Evolutionary conservation across 1,284 basidiomycete genomes (phyloP), one percentile per base, ranked within the genome.

Genomic region (Malassezia furfur): DNA sequence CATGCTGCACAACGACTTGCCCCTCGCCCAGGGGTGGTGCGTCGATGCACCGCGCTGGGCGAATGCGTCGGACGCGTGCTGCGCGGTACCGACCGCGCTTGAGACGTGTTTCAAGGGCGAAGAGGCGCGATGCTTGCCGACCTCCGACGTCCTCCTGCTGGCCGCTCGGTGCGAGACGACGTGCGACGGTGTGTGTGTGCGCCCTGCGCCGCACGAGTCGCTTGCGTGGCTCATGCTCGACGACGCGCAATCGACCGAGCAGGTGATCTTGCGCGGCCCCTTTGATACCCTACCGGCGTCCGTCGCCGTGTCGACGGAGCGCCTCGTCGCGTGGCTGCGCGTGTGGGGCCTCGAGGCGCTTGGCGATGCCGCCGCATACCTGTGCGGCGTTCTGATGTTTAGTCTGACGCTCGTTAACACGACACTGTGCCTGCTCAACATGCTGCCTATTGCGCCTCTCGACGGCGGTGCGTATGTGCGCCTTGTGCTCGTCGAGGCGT

Each of bases 361-460:
- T 22, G 19, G 12, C 30, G 11, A 22, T 17, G 5, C 0, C 9
- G 11, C 35, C 25, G 43, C 47, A 19, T 12, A 41, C n/a, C n/a
- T 10, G 19, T n/a, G 15, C 38, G 11, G 17, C 12, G 8, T 57
- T 4, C 19, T 43, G n/a, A 14, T 39, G 4, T 19, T n/a, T n/a
- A 53, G 44, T 19, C 15, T 50, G 5, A 30, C 58, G 25, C 34
- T 49, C 11, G 30, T 54, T 10, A 58, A 58, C 14, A 22, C 35
- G 17, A 49, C 61, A 15, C 41, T 62, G 46, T 40, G 49, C n/a
- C 25, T 61, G 2, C 14, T 61, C 4, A 62, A 62, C 34, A 62
- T 62, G 61, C 46, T 62, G 11, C 61, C 61, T 4, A 28, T 62
- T 8, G 39, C 36, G 5, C 19, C 41, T 1, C 44, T 62, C 10